A percentile compares a stretch with the other conserved stretches of the same genome.
phyloP scores from a whole-genome alignment of 108 stramenopile species.

The Skeletonema tropicum region DNA sequence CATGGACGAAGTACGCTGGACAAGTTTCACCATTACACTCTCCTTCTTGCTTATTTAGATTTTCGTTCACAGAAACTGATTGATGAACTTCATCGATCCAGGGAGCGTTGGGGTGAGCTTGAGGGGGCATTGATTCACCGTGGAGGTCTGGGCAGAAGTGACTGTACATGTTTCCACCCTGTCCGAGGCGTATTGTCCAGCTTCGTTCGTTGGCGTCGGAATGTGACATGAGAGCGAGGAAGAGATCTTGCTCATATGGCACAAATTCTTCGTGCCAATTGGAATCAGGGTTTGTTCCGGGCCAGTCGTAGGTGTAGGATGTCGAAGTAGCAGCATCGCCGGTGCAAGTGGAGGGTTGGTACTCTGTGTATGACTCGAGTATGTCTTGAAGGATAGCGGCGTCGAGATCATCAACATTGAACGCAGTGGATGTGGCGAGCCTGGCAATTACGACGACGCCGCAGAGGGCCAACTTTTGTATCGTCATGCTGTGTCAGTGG shows the following conservation, averaged over 20 bases:
- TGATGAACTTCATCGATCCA: conserved; percentile 39
- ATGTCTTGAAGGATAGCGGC: neutral
- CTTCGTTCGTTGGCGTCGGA: conserved; percentile 4
- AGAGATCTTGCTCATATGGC: conserved; percentile 10
- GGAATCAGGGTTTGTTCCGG: conserved; percentile 11
- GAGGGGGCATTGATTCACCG: conserved; percentile 37
- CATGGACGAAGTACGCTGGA: conserved; percentile 25
- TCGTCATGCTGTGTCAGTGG: neutral
- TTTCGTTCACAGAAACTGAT: neutral
- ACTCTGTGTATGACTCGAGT: neutral
- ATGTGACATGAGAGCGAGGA: conserved; percentile 19
- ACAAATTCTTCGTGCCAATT: conserved; percentile 4
- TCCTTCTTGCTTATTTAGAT: neutral
- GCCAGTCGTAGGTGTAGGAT: conserved; percentile 29
- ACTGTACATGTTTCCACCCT: conserved; percentile 29
- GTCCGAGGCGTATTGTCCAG: conserved; percentile 30
- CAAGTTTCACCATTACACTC: neutral
- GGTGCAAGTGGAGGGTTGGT: conserved; percentile 9
- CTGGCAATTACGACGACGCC: neutral
- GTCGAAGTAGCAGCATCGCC: neutral
- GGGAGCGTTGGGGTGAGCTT: conserved; percentile 8
- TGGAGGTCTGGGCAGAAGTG: neutral
- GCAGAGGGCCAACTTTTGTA: neutral
- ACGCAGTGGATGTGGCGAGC: neutral
- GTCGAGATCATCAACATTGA: neutral